Base-by-base conservation (phyloP, 164 flowering plant genomes). In the Nymphaea colorata region DNA sequence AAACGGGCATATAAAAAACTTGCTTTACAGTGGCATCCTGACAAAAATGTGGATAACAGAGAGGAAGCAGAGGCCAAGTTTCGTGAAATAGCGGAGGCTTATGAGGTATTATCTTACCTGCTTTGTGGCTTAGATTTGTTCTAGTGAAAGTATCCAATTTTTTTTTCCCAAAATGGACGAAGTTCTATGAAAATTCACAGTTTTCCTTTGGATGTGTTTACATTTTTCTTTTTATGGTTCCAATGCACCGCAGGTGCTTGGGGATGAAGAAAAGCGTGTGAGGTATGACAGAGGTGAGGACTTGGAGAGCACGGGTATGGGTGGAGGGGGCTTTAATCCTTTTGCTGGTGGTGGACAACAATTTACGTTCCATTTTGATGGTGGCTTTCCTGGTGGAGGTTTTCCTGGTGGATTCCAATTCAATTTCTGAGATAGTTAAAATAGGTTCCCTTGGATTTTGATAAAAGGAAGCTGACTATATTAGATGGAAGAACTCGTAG, bases 1-100 rank as follows among this genome's bases (percentile, higher is more conserved):
- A 92, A 92, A 68, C 85, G 85, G 5, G 98, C 99, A 42, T 95
- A 95, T 81, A 90, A 95, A 81, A 95, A 87, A 82, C 98, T 95
- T 69, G 99, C 98, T 72, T 81, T 95, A 79, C 92, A 95, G 73
- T 95, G 99, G 99, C 99, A 92, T 67, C 99, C 98, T 17, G 99
- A 95, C 74, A 95, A 92, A 81, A 95, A 95, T 73, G 92, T 85
- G 10, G 98, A 86, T 64, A 95, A 95, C 66, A 86, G 97, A 82
- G 96, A 87, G 76, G 98, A 90, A 80, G 99, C 98, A 61, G 99
- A 92, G 74, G 78, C 71, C 65, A 79, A 84, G 72, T 95, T 95
- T 69, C 84, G 85, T 70, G 99, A 95, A 76, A 92, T 95, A 71
- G 99, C 99, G 62, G 96, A 93, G 66, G 98, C 99, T 57, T 95